Percentiles rank a stretch among this genome's conserved stretches.
Evolutionary conservation across 2,329 filamentous ascomycete species (phyloP).

Genomic region (Fusarium luffae): DNA sequence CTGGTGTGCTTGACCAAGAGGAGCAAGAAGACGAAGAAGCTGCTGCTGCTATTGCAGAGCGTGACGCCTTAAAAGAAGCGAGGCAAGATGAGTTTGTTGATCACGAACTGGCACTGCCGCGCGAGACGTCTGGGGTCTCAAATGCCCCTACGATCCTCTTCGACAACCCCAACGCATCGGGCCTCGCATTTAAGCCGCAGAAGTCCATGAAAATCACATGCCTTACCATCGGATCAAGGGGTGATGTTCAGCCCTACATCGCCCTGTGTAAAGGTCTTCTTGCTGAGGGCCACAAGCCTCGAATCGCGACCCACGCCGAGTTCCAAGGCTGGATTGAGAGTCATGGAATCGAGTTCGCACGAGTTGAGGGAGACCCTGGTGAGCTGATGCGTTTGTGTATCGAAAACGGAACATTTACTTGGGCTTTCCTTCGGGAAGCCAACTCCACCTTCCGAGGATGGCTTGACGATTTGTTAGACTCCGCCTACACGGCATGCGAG

Average conservation of each 20-base stretch:
- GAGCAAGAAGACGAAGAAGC: conserved; percentile 77
- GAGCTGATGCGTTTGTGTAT: conserved; percentile 97
- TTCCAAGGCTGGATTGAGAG: conserved; percentile 89
- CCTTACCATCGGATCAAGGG: conserved; percentile 93
- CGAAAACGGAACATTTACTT: conserved; percentile 96
- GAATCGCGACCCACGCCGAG: conserved; percentile 91
- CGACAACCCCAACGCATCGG: conserved; percentile 87
- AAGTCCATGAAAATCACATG: conserved; percentile 87
- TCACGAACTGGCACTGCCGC: conserved; percentile 63
- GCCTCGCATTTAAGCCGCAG: conserved; percentile 89
- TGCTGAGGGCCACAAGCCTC: conserved; percentile 85
- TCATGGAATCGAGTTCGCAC: conserved; percentile 93
- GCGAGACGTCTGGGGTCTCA: conserved; percentile 56
- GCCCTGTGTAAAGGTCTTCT: conserved; percentile 91
- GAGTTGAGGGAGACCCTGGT: conserved; percentile 88
- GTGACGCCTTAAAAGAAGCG: conserved; percentile 82
- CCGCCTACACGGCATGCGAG: conserved; percentile 86
- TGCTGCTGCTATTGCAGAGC: conserved; percentile 82
- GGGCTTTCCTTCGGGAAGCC: conserved; percentile 88
- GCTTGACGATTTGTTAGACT: conserved; percentile 87
- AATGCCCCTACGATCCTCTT: conserved; percentile 83
- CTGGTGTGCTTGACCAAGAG: conserved; percentile 72
- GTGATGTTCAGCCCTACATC: conserved; percentile 98
- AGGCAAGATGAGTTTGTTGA: conserved; percentile 65
- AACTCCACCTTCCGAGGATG: conserved; percentile 91